Conservation (phyloP, 75 land plant species). For the Gnetum montanum region DNA sequence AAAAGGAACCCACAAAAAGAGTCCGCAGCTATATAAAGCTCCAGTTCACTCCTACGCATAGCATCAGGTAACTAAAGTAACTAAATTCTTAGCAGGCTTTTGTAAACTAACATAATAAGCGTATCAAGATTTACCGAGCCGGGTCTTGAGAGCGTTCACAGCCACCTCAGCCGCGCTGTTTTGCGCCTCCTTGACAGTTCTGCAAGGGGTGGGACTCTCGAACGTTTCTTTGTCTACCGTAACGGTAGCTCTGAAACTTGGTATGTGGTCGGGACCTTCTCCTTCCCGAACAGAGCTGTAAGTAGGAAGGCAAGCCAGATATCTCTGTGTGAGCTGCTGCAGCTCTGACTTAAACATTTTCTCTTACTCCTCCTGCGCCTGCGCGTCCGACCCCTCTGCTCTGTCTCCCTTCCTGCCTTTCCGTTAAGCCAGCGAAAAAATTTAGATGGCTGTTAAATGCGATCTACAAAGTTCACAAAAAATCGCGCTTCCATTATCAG, state of each 20-base stretch:
- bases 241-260: constrained; percentile 25
- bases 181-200: constrained; percentile 24
- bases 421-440: too few species aligned
- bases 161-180: constrained; percentile 36
- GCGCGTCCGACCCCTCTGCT: too few species aligned
- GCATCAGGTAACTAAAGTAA: too few species aligned
- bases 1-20: too few species aligned
- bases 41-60: too few species aligned
- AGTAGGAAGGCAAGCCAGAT: constrained; percentile 18
- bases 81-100: too few species aligned
- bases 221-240: constrained; percentile 23
- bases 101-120: too few species aligned
- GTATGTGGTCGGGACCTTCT: constrained; percentile 37
- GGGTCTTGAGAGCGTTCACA: constrained; percentile 15
- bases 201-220: constrained; percentile 21
- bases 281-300: constrained; percentile 18
- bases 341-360: constrained; percentile 25
- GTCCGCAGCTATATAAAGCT: too few species aligned
- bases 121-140: not conserved
- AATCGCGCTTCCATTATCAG: too few species aligned
- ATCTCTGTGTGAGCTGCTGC: constrained; percentile 31
- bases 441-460: too few species aligned
- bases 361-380: not conserved
- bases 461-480: too few species aligned
- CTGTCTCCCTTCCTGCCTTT: too few species aligned